Conservation (phyloP, 352 stramenopile genomes). For the Phytophthora citricola region DNA sequence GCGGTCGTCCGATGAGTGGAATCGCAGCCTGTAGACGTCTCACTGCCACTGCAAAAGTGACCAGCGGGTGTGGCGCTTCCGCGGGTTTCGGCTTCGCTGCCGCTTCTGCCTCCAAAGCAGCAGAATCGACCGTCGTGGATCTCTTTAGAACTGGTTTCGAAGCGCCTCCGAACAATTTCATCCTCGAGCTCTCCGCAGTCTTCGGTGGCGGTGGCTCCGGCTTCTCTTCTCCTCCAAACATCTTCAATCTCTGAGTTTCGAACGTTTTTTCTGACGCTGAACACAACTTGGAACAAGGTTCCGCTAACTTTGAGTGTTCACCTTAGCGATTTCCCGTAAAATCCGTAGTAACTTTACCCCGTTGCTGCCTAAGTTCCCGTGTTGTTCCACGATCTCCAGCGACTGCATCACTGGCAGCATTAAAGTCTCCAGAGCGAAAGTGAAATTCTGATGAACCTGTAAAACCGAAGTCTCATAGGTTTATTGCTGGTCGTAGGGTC, state of each 20-base stretch:
- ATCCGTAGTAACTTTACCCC: conserved; percentile 49
- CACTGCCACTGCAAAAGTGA: conserved; percentile 38
- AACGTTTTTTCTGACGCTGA: conserved; percentile 56
- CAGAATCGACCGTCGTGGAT: conserved; percentile 39
- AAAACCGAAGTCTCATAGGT: conserved; percentile 58
- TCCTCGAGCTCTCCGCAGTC: conserved; percentile 7
- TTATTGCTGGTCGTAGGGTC: conserved; percentile 26
- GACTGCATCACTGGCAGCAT: conserved; percentile 62
- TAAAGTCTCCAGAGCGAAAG: conserved; percentile 72
- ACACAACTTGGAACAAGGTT: conserved; percentile 50
- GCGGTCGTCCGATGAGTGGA: conserved; percentile 44
- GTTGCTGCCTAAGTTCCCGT: conserved; percentile 49
- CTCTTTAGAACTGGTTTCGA: conserved; percentile 31
- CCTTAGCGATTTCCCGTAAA: conserved; percentile 47
- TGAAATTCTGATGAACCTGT: conserved; percentile 72
- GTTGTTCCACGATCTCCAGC: conserved; percentile 60
- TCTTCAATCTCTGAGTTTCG: conserved; percentile 50
- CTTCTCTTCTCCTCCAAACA: conserved; percentile 44
- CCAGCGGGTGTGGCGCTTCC: conserved; percentile 25
- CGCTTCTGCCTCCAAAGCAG: conserved; percentile 34
- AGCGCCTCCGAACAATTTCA: conserved; percentile 29
- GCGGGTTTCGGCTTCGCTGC: conserved; percentile 18
- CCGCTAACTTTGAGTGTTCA: conserved; percentile 43
- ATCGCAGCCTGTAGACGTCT: conserved; percentile 44
- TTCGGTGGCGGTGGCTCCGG: conserved; percentile 4